These are phyloP conservation scores for Rhytidhysteron rufulum DNA, from an alignment of 2,329 filamentous ascomycete species.

Conservation along the genomic window DNA sequence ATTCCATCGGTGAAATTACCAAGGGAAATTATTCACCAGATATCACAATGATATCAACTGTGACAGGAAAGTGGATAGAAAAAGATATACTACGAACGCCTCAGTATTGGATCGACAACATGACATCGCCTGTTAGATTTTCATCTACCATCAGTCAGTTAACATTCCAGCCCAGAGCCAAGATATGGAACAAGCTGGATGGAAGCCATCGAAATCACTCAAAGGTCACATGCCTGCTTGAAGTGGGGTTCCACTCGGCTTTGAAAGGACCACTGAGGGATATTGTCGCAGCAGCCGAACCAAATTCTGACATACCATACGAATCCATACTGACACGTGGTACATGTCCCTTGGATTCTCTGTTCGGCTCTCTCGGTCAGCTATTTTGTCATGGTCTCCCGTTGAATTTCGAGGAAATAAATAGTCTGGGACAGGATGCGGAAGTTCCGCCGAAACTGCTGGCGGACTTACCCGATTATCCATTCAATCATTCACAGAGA, in stretches of 20 bases:
- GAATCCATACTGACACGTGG: background rate
- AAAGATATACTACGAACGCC: background rate
- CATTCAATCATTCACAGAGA: constrained; percentile 24
- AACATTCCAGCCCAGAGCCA: background rate
- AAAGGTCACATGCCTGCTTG: constrained; percentile 6
- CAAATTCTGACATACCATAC: background rate
- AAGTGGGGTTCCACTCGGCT: constrained; percentile 28
- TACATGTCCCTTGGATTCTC: background rate
- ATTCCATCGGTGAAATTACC: constrained; percentile 2
- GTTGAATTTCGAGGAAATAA: constrained; percentile 12
- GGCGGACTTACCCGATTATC: constrained; percentile 26
- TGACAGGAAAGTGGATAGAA: background rate
- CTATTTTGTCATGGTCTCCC: constrained; percentile 11
- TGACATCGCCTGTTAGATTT: constrained; percentile 36
- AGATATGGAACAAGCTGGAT: background rate
- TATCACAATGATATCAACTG: constrained; percentile 1
- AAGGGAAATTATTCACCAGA: background rate
- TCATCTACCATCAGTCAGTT: constrained; percentile 22
- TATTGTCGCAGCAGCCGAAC: background rate
- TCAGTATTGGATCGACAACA: constrained; percentile 38
- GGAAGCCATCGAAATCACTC: background rate
- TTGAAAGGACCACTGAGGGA: constrained; percentile 17
- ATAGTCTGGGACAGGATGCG: constrained; percentile 10
- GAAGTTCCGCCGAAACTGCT: background rate
- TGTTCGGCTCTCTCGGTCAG: constrained; percentile 8